Base-by-base conservation (phyloP, 2,329 filamentous ascomycete genomes). In the Didymosphaeria variabile region DNA sequence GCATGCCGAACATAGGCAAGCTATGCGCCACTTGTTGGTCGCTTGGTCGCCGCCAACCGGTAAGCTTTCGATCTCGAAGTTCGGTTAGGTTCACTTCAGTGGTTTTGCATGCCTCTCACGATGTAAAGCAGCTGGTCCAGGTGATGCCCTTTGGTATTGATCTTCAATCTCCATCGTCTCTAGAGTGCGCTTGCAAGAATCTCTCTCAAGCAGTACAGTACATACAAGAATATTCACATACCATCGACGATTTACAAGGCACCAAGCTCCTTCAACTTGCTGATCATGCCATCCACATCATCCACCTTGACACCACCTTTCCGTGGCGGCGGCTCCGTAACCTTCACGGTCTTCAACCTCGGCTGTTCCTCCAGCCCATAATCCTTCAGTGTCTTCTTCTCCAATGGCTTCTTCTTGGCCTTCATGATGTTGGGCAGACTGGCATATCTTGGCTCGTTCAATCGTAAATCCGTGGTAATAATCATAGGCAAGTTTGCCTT, bases 361-460 rank as follows among this genome's bases (percentile, higher is more conserved):
- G 86, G 89, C 78, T 86, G 85, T 55, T 87, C 87, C 71, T 93
- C 89, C 46, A 97, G 81, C 79, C 91, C 91, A 76, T 75, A 79
- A 58, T 99, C 95, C 59, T 84, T 86, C 78, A 97, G 79, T 67
- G 87, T 92, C 86, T 93, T 91, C 90, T 97, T 98, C 74, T 95
- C 93, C 71, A 99, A 76, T 75, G 92, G 92, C 91, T 99, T 99
- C 91, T 98, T 99, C 91, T 99, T 99, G 56, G 95, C 95, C 90
- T 98, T 99, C 95, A 99, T 99, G 68, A 99, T 98, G 78, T 98
- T 98, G 54, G 94, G 94, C 87, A 99, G 80, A 80, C 89, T 97
- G 23, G 94, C 95, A 79, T 97, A 99, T 67, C 95, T 85, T 61
- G 95, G 95, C 87, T 96, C 93, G 77, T 99, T 99, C 79, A 99